phyloP scores from a whole-genome alignment of 108 stramenopile species.

The Seminavis robusta region DNA sequence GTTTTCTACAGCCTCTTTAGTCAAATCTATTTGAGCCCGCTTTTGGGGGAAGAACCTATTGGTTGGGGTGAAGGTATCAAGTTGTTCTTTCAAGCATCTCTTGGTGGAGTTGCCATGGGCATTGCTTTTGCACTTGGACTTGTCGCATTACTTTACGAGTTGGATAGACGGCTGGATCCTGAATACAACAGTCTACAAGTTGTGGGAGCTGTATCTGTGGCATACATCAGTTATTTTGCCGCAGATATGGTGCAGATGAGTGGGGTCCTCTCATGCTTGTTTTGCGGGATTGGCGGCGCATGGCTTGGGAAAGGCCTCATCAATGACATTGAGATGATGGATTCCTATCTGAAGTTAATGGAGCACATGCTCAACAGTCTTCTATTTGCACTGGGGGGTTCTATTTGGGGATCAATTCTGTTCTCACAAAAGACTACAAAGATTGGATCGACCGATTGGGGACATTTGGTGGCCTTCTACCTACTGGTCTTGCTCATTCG shows the following conservation, averaged over 20 bases:
- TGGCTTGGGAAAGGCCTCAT: slow-evolving; percentile 49
- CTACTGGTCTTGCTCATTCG: slow-evolving; percentile 46
- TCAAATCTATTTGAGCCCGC: slow-evolving; percentile 34
- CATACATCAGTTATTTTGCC: slow-evolving; percentile 80
- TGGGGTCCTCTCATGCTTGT: slow-evolving; percentile 72
- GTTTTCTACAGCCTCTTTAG: slow-evolving; percentile 85
- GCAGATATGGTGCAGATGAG: slow-evolving; percentile 71
- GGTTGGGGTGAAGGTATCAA: slow-evolving; percentile 27
- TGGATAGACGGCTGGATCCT: slow-evolving; percentile 54
- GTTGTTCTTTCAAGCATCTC: slow-evolving; percentile 45
- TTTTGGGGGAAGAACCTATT: slow-evolving; percentile 27
- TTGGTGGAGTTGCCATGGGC: slow-evolving; percentile 61
- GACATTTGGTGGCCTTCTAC: slow-evolving; percentile 37
- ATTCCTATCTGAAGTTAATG: slow-evolving; percentile 71
- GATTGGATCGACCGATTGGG: slow-evolving; percentile 45
- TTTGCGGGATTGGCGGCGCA: slow-evolving; percentile 60
- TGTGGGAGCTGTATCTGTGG: slow-evolving; percentile 63
- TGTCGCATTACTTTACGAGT: slow-evolving; percentile 39
- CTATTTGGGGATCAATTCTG: slow-evolving; percentile 58
- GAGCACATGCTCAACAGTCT: slow-evolving; percentile 87
- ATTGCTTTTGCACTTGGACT: slow-evolving; percentile 69
- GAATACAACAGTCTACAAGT: slow-evolving; percentile 82
- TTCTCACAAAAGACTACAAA: slow-evolving; percentile 25
- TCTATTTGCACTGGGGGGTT: slow-evolving; percentile 87
- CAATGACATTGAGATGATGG: slow-evolving; percentile 66